Base-by-base conservation (phyloP, 345 rosid species). In the Camelina sativa region DNA sequence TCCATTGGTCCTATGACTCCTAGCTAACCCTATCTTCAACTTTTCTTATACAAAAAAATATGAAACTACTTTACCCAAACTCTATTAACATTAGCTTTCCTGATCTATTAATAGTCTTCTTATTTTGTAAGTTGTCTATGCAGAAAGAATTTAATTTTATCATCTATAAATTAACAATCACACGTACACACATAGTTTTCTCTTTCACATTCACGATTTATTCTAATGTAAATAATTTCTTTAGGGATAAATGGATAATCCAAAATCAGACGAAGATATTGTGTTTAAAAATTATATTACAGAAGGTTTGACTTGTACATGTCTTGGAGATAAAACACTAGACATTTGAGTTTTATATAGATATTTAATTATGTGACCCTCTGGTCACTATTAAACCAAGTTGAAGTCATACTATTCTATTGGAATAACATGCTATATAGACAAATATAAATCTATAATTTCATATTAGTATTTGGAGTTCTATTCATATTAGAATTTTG, bases 11-110 rank as follows among this genome's bases (percentile, higher is more conserved):
- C 51, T 46, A 46, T 46, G 51, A 46, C 51, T n/a, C 51, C 19
- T 44, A 44, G 59, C 37, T 34, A 34, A 28, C 30, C 68, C 67
- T 67, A 67, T 52, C 56, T 67, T 75, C 62, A 67, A 30, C 62
- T 67, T 15, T 47, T 59, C n/a, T 13, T 48, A 34, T 19, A 35
- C 10, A 9, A 11, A 10, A 1, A 40, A 51, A 7, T 62, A n/a
- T 52, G 11, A n/a, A 37, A 25, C 11, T 60, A 23, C 13, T 53
- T 47, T 62, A 11, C 35, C 37, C 12, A 52, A 72, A 65, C 30
- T 74, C 69, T 54, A 30, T 40, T n/a, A 55, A 56, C 15, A 53
- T 40, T 72, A 17, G 54, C n/a, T 52, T 62, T 51, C 61, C 52
- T 62, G 7, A 38, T 61, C n/a, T 40, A 40, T 34, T 55, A 50